Evolutionary conservation across 108 stramenopile species (phyloP), one percentile per base, ranked within the genome.

Genomic region (Cyclotella kingstonii): DNA sequence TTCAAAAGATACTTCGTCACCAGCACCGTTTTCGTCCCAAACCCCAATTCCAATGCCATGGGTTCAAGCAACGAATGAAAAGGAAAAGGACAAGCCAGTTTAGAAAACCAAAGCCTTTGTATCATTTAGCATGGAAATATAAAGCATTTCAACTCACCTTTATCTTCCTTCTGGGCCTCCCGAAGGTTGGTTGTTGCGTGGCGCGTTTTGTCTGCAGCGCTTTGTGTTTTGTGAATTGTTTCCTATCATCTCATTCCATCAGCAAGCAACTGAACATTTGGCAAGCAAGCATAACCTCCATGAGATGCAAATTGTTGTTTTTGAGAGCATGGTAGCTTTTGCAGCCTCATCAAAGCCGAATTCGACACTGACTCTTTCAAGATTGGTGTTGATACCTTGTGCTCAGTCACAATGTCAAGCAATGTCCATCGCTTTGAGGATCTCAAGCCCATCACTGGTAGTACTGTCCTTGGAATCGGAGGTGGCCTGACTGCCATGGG

Each of bases 301-400:
- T 41, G 34, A 11, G 3, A 30, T 25, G 18, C 42, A 1, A 49
- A 14, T 27, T 25, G 26, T 40, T 7, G 55, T 25, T 42, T 55
- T 40, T 17, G 21, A 58, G 21, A 30, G 42, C 7, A 3, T 18
- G 21, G 5, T 44, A 26, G 12, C 27, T 17, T 6, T 28, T 6
- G 2, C 4, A 2, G 3, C 2, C 43, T 19, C 38, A 44, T 14
- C 19, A 29, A 15, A 8, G 53, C 39, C 21, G 28, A 22, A 12
- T 57, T 60, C 33, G 57, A 69, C 33, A 52, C 58, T 1, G 49
- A 69, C 42, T 69, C 58, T 29, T 58, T 53, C 27, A n/a, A 51
- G 2, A 69, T 69, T n/a, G 68, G 68, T 15, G 55, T 69, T 30
- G 58, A 69, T 21, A 53, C 30, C 26, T 31, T 31, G 2, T 48